Base-by-base conservation (phyloP, 306 rosid species). In the Vigna reflexopilosa region DNA sequence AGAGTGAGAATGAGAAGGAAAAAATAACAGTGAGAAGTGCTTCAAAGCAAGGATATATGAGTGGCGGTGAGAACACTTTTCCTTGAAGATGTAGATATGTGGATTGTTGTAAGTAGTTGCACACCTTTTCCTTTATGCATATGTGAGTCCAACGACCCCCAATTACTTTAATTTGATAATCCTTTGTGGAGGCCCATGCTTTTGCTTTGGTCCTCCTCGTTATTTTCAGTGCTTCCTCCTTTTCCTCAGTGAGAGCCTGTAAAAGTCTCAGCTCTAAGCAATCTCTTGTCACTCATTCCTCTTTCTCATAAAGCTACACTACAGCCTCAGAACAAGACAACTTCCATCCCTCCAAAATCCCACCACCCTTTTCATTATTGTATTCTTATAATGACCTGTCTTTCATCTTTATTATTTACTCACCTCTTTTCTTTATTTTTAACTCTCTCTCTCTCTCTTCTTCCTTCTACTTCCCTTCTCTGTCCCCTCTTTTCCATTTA, bases 251-350 rank as follows among this genome's bases (percentile, higher is more conserved):
- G 77, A 38, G 72, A 70, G 84, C 57, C 81, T 85, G 81, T 69
- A 77, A 73, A 85, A 81, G 85, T 72, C 80, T 65, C 62, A 6
- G 1, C 58, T 73, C 67, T 51, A 82, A 85, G 79, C 76, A 82
- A 79, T 82, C 82, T 78, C 44, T 78, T 62, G 76, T 51, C 80
- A 71, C 15, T 80, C 79, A 71, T 24, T 80, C 79, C 40, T 68
- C 50, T 55, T 26, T 75, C 4, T 68, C 51, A 73, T 77, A 83
- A 83, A 83, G 79, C 52, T 67, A 75, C 62, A 19, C 52, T 61
- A 75, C 62, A 19, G 38, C 80, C 69, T 77, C 55, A 85, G 82
- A 83, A 87, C 54, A 87, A 89, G 91, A 89, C 93, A 85, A 81
- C 63, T 13, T 76, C 79, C 72, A 61, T 83, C 77, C 81, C 78